Evolutionary conservation across 2,329 filamentous ascomycete species (phyloP), one percentile per base, ranked within the genome.

Genomic region (Ophiocordyceps camponoti-floridani): DNA sequence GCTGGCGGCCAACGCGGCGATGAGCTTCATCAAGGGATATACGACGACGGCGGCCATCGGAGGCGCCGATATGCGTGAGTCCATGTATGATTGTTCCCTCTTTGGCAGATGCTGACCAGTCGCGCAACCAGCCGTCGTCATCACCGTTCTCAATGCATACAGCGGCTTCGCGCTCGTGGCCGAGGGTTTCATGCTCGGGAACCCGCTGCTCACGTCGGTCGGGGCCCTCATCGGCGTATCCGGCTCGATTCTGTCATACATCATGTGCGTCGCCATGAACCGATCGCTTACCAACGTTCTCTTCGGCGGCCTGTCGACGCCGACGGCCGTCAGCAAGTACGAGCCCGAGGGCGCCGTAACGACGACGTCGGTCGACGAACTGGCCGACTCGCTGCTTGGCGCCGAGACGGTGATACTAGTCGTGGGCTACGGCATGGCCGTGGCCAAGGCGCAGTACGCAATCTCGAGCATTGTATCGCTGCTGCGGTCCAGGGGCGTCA

Each of bases 341-440:
- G 83, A 88, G 62, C 81, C 89, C 10, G 82, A 91, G 55, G 87
- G 86, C 3, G 71, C 80, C 46, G 77, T 93, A 13, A 86, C 79
- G 0, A 79, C 84, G 56, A 88, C 82, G 0, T 82, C 72, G 4
- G 71, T 89, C 1, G 86, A 93, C 16, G 86, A 94, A 42, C 81
- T 84, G 0, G 82, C 83, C 1, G 84, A 93, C 27, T 72, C 77
- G 0, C 68, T 94, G 3, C 65, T 77, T 14, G 82, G 81, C 48
- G 80, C 85, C 0, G 84, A 94, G 55, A 87, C 73, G 42, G 84
- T 94, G 46, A 91, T 94, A 53, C 87, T 94, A 45, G 79, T 89
- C 1, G 86, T 94, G 5, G 87, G 87, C 1, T 94, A 94, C 53
- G 87, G 87, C 44, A 94, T 94, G 87, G 87, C 87, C 0, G 86